Evolutionary conservation across 176 grass and related monocot species (phyloP).

Genomic region (Alloteropsis semialata): DNA sequence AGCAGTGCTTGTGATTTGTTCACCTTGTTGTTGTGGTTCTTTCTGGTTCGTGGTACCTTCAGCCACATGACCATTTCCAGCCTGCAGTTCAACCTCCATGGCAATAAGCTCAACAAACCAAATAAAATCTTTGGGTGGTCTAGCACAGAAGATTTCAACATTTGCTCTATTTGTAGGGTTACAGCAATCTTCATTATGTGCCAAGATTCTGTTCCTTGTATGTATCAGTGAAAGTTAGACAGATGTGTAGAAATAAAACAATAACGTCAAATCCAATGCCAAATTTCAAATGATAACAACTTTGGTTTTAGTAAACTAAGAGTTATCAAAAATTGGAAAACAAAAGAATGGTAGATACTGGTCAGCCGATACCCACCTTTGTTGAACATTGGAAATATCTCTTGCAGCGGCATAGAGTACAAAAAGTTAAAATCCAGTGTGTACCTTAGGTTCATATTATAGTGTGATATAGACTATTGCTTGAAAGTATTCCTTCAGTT

Average conservation of each 20-base stretch:
- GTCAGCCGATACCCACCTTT: not conserved
- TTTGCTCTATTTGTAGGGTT: not conserved
- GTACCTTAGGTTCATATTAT: not conserved
- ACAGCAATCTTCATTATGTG: not conserved
- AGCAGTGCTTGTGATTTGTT: not conserved
- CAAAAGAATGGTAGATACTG: not conserved
- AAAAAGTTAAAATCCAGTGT: not conserved
- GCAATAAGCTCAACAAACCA: not conserved
- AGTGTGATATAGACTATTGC: not conserved
- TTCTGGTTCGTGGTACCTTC: not conserved
- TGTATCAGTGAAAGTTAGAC: not conserved
- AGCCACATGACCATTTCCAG: not conserved
- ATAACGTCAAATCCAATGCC: not conserved
- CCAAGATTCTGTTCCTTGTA: not conserved
- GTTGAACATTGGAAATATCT: not conserved
- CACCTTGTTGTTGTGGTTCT: not conserved
- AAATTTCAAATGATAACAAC: not conserved
- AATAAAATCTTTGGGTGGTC: not conserved
- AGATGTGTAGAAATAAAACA: not conserved
- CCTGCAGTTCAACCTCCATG: constrained; percentile 24
- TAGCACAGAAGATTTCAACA: not conserved
- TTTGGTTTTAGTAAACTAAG: not conserved
- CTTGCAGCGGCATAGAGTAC: not conserved
- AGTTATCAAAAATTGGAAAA: not conserved
- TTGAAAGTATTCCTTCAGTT: not conserved